phyloP scores from a whole-genome alignment of 257 asterid genomes.

The Scutellaria minor region DNA sequence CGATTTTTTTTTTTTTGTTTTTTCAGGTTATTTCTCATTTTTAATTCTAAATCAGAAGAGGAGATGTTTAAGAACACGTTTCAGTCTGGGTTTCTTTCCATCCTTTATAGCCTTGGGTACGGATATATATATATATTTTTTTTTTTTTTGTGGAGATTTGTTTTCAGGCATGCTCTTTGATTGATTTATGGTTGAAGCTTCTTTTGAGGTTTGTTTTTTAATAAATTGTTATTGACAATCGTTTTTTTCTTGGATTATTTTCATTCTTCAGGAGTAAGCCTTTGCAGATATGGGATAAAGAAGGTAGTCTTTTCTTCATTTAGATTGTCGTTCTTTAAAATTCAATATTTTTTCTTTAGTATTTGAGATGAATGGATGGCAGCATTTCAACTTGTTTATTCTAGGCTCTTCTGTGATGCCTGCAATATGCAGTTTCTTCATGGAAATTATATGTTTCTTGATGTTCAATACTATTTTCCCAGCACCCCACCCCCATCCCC shows the following conservation, averaged over 20 bases:
- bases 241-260: background rate
- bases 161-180: background rate
- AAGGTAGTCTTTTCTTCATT: constrained; percentile 48
- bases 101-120: constrained; percentile 95
- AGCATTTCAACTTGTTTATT: constrained; percentile 11
- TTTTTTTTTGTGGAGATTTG: background rate
- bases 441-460: background rate
- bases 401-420: background rate
- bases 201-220: background rate
- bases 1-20: background rate
- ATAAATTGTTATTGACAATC: background rate
- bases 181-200: constrained; percentile 19
- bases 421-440: background rate
- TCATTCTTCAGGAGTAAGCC: constrained; percentile 85
- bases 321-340: background rate
- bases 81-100: constrained; percentile 94
- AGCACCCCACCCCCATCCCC: too few relatives aligned
- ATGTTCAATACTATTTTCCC: too few relatives aligned
- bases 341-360: background rate
- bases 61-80: constrained; percentile 93
- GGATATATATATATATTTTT: constrained; percentile 1
- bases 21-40: constrained; percentile 16
- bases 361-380: constrained; percentile 1
- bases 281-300: constrained; percentile 98
- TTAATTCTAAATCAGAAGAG: constrained; percentile 30